phyloP scores from a whole-genome alignment of 225 moss, liverwort and hornwort species.

The Ulota crispa region DNA sequence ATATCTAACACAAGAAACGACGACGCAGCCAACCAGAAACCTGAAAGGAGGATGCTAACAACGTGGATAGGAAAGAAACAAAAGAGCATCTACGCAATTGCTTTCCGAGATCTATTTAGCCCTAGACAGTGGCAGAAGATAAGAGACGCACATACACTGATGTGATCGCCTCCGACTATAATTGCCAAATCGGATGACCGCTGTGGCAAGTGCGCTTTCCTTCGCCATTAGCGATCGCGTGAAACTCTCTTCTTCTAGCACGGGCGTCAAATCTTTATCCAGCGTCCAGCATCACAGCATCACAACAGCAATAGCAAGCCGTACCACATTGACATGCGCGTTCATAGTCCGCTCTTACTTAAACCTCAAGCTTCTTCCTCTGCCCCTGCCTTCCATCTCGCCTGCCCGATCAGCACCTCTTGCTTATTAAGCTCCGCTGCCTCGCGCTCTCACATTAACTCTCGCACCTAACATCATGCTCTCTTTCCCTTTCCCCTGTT shows the following conservation, averaged over 20 bases:
- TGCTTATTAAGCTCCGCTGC: not conserved
- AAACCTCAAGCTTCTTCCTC: slow-evolving; percentile 25
- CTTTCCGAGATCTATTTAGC: slow-evolving; percentile 33
- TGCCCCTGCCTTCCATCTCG: slow-evolving; percentile 20
- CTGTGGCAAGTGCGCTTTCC: not conserved
- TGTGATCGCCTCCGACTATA: slow-evolving; percentile 21
- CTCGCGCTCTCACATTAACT: slow-evolving; percentile 4
- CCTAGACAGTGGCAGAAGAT: slow-evolving; percentile 25
- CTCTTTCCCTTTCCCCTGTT: not conserved
- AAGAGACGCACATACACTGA: slow-evolving; percentile 21
- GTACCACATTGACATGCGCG: slow-evolving; percentile 52
- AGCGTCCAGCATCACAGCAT: slow-evolving; percentile 13
- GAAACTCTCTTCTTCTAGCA: not conserved
- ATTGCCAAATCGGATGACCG: slow-evolving; percentile 9
- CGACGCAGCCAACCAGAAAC: slow-evolving; percentile 15
- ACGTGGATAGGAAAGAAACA: not conserved
- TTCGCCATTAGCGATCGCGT: slow-evolving; percentile 26
- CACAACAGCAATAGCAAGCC: no score
- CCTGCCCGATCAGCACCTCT: slow-evolving; percentile 28
- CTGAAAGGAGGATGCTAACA: not conserved
- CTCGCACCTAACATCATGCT: not conserved
- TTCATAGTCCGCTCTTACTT: slow-evolving; percentile 26
- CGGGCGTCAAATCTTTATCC: not conserved
- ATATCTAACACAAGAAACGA: not conserved
- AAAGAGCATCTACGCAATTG: slow-evolving; percentile 1